phyloP scores from a whole-genome alignment of 805 yeast genomes.

The Yamadazyma takamatsuzukensis region DNA sequence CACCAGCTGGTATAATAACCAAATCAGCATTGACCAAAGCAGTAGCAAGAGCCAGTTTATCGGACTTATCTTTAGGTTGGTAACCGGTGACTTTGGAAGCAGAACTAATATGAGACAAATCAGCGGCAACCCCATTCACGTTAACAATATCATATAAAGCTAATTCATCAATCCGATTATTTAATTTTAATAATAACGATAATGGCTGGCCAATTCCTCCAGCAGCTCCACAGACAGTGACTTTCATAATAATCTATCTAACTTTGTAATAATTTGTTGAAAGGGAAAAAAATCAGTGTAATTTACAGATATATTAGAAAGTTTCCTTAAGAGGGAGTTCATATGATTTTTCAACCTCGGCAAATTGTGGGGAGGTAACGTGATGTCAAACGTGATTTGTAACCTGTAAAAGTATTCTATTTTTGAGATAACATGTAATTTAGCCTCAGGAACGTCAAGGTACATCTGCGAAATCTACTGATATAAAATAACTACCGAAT shows the following conservation, averaged over 20 bases:
- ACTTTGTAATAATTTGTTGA: too few relatives aligned
- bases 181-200: constrained; percentile 39
- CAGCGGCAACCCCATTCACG: constrained; percentile 46
- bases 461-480: too few relatives aligned
- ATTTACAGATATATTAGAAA: too few relatives aligned
- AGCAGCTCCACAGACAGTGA: constrained; percentile 48
- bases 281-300: too few relatives aligned
- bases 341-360: constrained; percentile 8
- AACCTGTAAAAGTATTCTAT: too few relatives aligned
- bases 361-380: background rate
- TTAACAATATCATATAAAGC: constrained; percentile 43
- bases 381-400: too few relatives aligned
- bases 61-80: constrained; percentile 38
- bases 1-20: constrained; percentile 46
- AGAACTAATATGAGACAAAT: constrained; percentile 40
- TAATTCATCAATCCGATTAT: constrained; percentile 34
- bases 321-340: too few relatives aligned
- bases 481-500: too few relatives aligned
- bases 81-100: constrained; percentile 38
- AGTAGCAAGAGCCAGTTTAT: constrained; percentile 29
- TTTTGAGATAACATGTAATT: too few relatives aligned
- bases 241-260: constrained; percentile 32
- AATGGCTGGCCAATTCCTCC: constrained; percentile 49
- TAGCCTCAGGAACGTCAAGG: too few relatives aligned
- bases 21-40: constrained; percentile 38